Base-by-base conservation (phyloP, 192 early-diverging fungal genomes). In the Backusella psychrophila region DNA sequence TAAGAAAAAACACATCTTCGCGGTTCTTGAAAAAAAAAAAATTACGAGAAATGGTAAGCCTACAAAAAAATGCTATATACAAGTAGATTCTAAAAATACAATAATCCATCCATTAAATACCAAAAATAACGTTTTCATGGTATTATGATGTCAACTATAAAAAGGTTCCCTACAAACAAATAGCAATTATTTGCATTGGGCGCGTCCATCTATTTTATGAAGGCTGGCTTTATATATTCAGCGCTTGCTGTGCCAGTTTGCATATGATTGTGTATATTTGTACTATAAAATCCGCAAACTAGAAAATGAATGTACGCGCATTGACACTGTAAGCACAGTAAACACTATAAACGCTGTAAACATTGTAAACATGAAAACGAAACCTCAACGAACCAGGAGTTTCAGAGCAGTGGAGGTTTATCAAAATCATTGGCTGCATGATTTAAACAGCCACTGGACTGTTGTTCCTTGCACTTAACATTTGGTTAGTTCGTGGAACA, bases 41-140 rank as follows among this genome's bases (percentile, higher is more conserved):
- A 33, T 33, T 19, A 49, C 46, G 19, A n/a, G 17, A 17, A 31
- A 78, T 71, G 75, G 71, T 17, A 75, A 76, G 56, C 14, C 29
- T n/a, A 44, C 71, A 42, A 36, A 71, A 71, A 14, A 76, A 33
- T 33, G 76, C 72, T 33, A 33, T 73, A 76, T 73, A 76, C 33
- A 71, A 76, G 31, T 53, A 73, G 38, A 11, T 39, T 8, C 9
- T 65, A 73, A 76, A 34, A 63, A 36, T 6, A 52, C 35, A 14
- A 44, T 44, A 15, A 17, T 44, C 2, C 0, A 44, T 15, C 36
- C 74, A 5, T 71, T 66, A 19, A 80, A 56, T 38, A 68, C 65
- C 21, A 65, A 38, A 39, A 1, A 39, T 12, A 11, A 12, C 7
- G 38, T 11, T 44, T 44, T 4, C 42, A 44, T 44, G 12, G 42